Evolutionary conservation across 2,329 filamentous ascomycete genomes (phyloP).

Genomic region (Trichoderma aggressivum): DNA sequence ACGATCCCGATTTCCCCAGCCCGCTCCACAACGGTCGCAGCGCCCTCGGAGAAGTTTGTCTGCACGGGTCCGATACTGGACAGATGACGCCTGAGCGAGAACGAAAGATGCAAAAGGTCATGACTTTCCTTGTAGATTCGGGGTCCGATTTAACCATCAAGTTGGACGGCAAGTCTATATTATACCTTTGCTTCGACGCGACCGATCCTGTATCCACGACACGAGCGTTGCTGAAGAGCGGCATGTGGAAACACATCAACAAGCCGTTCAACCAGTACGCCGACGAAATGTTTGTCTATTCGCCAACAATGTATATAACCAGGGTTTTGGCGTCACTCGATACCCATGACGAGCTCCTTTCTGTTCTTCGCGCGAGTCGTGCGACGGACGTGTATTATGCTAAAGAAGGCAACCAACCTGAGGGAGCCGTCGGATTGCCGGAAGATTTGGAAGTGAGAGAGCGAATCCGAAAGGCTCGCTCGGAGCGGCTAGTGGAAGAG

Average conservation of each 20-base stretch:
- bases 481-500: conserved; percentile 45
- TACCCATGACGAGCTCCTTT: conserved; percentile 41
- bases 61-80: conserved; percentile 48
- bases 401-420: conserved; percentile 51
- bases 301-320: conserved; percentile 60
- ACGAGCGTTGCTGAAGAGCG: conserved; percentile 57
- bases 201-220: conserved; percentile 53
- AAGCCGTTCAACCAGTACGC: conserved; percentile 55
- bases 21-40: conserved; percentile 59
- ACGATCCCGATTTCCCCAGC: conserved; percentile 64
- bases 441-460: conserved; percentile 49
- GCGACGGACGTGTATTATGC: conserved; percentile 54
- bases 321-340: conserved; percentile 44
- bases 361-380: conserved; percentile 50
- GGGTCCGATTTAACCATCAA: conserved; percentile 55
- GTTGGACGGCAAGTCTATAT: conserved; percentile 54
- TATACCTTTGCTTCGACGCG: conserved; percentile 60
- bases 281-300: conserved; percentile 55
- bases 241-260: conserved; percentile 64
- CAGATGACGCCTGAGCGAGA: conserved; percentile 46
- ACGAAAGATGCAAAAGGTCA: conserved; percentile 55
- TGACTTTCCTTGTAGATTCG: conserved; percentile 54
- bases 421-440: conserved; percentile 51
- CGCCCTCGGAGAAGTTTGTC: conserved; percentile 61
- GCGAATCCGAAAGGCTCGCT: conserved; percentile 46